Conservation (phyloP, 371 early-diverging fungal genomes). For the Mucor ambiguus region DNA sequence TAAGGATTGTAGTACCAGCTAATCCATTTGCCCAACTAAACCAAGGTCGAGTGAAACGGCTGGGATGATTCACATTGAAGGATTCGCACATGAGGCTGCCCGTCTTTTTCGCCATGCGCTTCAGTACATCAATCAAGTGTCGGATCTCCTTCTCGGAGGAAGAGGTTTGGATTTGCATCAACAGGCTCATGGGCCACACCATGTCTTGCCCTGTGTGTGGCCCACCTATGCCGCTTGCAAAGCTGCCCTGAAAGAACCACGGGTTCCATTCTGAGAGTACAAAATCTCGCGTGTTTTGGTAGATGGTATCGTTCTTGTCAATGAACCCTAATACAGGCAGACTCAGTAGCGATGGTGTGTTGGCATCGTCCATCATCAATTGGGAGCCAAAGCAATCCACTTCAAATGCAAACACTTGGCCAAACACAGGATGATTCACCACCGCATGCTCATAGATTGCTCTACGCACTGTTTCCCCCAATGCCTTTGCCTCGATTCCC, state of each 20-base stretch:
- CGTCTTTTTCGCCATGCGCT: conserved; percentile 32
- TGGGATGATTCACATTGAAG: conserved; percentile 40
- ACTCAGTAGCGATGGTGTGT: conserved; percentile 60
- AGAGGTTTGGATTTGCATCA: conserved; percentile 43
- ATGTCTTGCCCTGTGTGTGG: conserved; percentile 53
- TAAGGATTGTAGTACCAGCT: conserved; percentile 47
- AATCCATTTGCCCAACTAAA: conserved; percentile 63
- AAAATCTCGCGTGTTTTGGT: conserved; percentile 55
- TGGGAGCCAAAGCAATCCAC: conserved; percentile 66
- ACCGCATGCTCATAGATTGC: conserved; percentile 56
- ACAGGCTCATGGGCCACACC: conserved; percentile 43
- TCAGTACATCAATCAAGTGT: conserved; percentile 39
- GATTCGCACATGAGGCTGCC: conserved; percentile 55
- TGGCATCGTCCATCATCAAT: conserved; percentile 70
- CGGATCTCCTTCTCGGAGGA: conserved; percentile 36
- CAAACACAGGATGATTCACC: conserved; percentile 50
- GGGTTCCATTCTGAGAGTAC: conserved; percentile 59
- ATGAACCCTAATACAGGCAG: conserved; percentile 63
- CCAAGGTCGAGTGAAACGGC: conserved; percentile 48
- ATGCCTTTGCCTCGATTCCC: conserved; percentile 21
- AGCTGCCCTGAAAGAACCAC: conserved; percentile 57
- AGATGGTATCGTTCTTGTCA: conserved; percentile 41
- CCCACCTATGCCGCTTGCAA: conserved; percentile 57
- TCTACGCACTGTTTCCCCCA: conserved; percentile 43
- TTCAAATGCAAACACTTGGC: conserved; percentile 63